These are phyloP conservation scores for Chrysosphaeria jannelii DNA, from an alignment of 2,329 filamentous ascomycete species.

Conservation along the genomic window DNA sequence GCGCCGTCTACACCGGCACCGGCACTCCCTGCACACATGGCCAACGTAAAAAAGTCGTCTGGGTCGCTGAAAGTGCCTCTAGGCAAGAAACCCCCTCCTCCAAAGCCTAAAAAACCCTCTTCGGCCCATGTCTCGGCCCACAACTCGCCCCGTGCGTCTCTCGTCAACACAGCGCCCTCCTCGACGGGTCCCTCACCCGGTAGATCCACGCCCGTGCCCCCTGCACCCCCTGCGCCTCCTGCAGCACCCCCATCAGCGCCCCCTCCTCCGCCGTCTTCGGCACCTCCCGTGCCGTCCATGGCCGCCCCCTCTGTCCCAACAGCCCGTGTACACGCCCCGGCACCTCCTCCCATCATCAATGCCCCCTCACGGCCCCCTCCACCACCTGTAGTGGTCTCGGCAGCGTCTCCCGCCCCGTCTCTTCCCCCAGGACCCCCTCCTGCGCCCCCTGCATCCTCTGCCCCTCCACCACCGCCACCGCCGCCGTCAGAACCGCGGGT, in stretches of 20 bases:
- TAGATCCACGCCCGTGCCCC: constrained; percentile 6
- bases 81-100: constrained; percentile 39
- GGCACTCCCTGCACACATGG: constrained; percentile 22
- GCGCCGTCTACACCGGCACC: not conserved
- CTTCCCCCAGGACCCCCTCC: constrained; percentile 2
- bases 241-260: constrained; percentile 13
- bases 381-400: constrained; percentile 7
- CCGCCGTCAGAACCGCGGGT: constrained; percentile 7
- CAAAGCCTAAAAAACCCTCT: constrained; percentile 46
- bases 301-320: constrained; percentile 10
- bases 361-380: constrained; percentile 11
- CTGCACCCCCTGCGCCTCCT: constrained; percentile 10
- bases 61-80: too few relatives aligned
- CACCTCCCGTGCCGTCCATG: constrained; percentile 9
- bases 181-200: constrained; percentile 1
- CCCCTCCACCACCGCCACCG: constrained; percentile 5
- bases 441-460: constrained; percentile 6
- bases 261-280: constrained; percentile 4
- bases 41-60: constrained; percentile 25
- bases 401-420: constrained; percentile 10
- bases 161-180: not conserved
- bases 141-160: constrained; percentile 13
- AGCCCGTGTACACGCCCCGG: constrained; percentile 9
- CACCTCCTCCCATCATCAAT: constrained; percentile 7
- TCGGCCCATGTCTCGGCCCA: constrained; percentile 29